These are phyloP conservation scores for Agapanthus africanus DNA, from an alignment of 106 monocot species.

Conservation along the genomic window DNA sequence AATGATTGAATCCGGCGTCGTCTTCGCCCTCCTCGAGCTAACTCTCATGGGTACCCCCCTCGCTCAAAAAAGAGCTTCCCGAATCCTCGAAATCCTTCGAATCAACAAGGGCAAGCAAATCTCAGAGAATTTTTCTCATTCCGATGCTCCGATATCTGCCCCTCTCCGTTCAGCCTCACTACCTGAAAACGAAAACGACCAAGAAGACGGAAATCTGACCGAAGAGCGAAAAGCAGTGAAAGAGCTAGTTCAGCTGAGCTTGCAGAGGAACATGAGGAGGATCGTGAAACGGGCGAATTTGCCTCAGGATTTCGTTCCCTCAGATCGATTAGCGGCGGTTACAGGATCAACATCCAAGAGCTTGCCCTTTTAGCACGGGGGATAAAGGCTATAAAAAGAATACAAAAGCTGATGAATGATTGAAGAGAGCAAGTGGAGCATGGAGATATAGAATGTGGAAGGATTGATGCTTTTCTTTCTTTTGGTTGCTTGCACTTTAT, in stretches of 20 bases:
- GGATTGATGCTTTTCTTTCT: slow-evolving; percentile 7
- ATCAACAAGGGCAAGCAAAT: slow-evolving; percentile 57
- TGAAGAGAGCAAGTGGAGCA: background rate
- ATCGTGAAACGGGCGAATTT: slow-evolving; percentile 64
- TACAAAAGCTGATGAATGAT: background rate
- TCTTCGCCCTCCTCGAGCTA: slow-evolving; percentile 66
- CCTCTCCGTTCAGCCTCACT: background rate
- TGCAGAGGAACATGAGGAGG: slow-evolving; percentile 65
- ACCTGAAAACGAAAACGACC: background rate
- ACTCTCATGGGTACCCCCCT: slow-evolving; percentile 63
- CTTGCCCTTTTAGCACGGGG: slow-evolving; percentile 40
- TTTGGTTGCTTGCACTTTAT: background rate
- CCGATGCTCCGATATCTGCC: background rate
- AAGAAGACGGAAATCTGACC: slow-evolving; percentile 21
- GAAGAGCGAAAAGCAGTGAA: slow-evolving; percentile 59
- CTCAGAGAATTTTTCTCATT: slow-evolving; percentile 18
- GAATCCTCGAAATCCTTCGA: slow-evolving; percentile 52
- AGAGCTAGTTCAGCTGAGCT: slow-evolving; percentile 69
- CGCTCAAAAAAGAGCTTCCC: slow-evolving; percentile 78
- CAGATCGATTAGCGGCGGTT: slow-evolving; percentile 30
- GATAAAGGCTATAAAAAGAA: background rate
- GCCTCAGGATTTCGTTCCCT: slow-evolving; percentile 43
- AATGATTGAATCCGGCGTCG: slow-evolving; percentile 64
- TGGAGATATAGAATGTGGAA: background rate
- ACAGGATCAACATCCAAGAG: slow-evolving; percentile 56